Percentiles rank a stretch among this genome's conserved stretches.
Evolutionary conservation across 345 rosid genomes (phyloP).

Genomic region (Sonneratia caseolaris): DNA sequence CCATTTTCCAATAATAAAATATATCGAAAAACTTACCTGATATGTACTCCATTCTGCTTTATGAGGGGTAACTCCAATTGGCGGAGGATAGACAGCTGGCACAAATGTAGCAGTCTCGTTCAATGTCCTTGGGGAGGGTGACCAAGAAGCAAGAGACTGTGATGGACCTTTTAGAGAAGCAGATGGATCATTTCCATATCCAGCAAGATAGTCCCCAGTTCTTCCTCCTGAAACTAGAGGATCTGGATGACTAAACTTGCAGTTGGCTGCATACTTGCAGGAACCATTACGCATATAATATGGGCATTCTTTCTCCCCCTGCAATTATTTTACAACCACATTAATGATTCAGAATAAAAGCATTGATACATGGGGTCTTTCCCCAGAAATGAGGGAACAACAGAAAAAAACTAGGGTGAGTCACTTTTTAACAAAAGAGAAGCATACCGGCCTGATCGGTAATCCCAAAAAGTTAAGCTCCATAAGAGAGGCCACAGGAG

Average conservation of each 20-base stretch:
- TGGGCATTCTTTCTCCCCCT: slow-evolving; percentile 83
- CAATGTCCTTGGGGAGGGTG: slow-evolving; percentile 54
- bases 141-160: slow-evolving; percentile 28
- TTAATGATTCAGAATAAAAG: not conserved
- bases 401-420: not conserved
- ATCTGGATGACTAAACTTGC: slow-evolving; percentile 93
- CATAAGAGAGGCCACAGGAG: slow-evolving; percentile 18
- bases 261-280: slow-evolving; percentile 77
- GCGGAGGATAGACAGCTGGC: slow-evolving; percentile 43
- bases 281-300: slow-evolving; percentile 93
- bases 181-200: slow-evolving; percentile 51
- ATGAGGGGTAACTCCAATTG: slow-evolving; percentile 47
- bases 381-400: not conserved
- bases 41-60: slow-evolving; percentile 74
- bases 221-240: slow-evolving; percentile 38
- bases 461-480: slow-evolving; percentile 85
- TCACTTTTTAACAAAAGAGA: not conserved
- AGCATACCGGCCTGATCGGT: slow-evolving; percentile 61
- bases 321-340: not conserved
- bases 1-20: not conserved
- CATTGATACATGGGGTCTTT: not conserved
- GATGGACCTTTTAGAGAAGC: slow-evolving; percentile 35
- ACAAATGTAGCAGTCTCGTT: slow-evolving; percentile 47
- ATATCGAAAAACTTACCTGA: slow-evolving; percentile 37
- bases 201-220: slow-evolving; percentile 30